Base-by-base conservation (phyloP, 306 rosid genomes). In the Parietaria judaica region DNA sequence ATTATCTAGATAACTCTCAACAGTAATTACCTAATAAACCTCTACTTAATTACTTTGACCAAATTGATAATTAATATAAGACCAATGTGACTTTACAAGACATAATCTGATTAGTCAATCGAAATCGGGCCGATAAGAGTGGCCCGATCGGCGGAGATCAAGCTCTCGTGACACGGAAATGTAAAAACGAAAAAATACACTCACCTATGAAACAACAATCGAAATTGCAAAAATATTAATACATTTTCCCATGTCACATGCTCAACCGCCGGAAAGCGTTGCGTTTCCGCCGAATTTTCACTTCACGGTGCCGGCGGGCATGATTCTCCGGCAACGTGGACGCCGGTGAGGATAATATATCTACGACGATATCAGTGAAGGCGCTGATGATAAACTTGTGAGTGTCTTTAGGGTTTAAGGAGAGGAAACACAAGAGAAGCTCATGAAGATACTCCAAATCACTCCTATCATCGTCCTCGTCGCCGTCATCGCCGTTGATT, bases 341-440 rank as follows among this genome's bases (percentile, higher is more conserved):
- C 14, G 57, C 68, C 1, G 78, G 61, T 0, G 78, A 74, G 2
- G 84, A 75, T 51, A 85, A 67, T 16, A 74, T 72, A 14, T 72
- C 49, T 3, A 80, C 55, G 46, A 88, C 64, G 14, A 92, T 84
- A 71, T 88, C 95, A 8, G 95, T 74, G 84, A 86, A 92, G 65
- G 98, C 98, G 6, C 72, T 86, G 59, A 86, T 63, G 58, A 92
- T 86, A 75, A 78, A 77, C 70, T 78, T 84, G 72, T 92, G 98
- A 5, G 90, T 72, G 34, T 88, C 77, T 34, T 66, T 3, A 14
- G 96, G 90, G 66, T 92, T 92, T 49, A 92, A 68, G 52, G 85
- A 61, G 8, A 92, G 98, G 66, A 86, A 92, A 66, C 88, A 86
- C 13, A 88, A 54, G 56, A 92, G 88, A n/a, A 92, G 95, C 56